Percentiles rank a stretch among this genome's conserved stretches.
These are phyloP conservation scores for Aureobasidium sp. DNA, from an alignment of 2,329 filamentous ascomycete species.

Conservation along the genomic window DNA sequence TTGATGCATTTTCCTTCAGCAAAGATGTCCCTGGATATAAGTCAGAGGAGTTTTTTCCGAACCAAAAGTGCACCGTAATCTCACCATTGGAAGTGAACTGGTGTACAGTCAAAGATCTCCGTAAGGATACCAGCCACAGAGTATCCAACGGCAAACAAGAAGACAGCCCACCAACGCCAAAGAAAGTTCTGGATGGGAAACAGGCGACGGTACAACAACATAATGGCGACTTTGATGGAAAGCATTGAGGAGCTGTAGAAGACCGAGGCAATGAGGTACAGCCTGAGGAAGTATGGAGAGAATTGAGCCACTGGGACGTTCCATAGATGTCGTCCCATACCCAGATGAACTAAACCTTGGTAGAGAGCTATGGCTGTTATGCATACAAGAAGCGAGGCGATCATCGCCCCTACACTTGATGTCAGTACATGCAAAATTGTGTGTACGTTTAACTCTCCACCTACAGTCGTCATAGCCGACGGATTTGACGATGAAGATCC, in stretches of 20 bases:
- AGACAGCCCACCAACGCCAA: slow-evolving; percentile 9
- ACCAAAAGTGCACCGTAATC: neutral
- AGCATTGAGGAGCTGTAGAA: slow-evolving; percentile 11
- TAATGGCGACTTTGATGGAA: slow-evolving; percentile 19
- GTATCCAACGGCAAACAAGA: slow-evolving; percentile 7
- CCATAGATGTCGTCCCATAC: slow-evolving; percentile 8
- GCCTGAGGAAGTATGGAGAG: slow-evolving; percentile 2
- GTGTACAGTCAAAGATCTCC: slow-evolving; percentile 10
- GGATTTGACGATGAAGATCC: slow-evolving; percentile 9
- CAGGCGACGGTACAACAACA: slow-evolving; percentile 10
- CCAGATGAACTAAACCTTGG: slow-evolving; percentile 2
- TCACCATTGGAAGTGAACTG: slow-evolving; percentile 9
- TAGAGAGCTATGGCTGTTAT: slow-evolving; percentile 5
- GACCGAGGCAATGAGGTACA: slow-evolving; percentile 4
- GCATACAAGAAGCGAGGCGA: slow-evolving; percentile 2
- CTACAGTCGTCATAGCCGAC: slow-evolving; percentile 9
- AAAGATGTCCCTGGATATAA: neutral
- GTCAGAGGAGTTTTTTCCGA: neutral
- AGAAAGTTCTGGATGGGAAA: slow-evolving; percentile 10
- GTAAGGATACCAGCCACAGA: slow-evolving; percentile 6
- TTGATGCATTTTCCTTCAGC: slow-evolving; percentile 8
- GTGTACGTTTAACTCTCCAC: neutral
- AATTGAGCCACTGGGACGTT: slow-evolving; percentile 2
- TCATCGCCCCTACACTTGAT: neutral
- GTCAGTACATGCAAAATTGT: neutral